Base-by-base conservation (phyloP, 768 basidiomycete species). In the Amanita brunnescens region DNA sequence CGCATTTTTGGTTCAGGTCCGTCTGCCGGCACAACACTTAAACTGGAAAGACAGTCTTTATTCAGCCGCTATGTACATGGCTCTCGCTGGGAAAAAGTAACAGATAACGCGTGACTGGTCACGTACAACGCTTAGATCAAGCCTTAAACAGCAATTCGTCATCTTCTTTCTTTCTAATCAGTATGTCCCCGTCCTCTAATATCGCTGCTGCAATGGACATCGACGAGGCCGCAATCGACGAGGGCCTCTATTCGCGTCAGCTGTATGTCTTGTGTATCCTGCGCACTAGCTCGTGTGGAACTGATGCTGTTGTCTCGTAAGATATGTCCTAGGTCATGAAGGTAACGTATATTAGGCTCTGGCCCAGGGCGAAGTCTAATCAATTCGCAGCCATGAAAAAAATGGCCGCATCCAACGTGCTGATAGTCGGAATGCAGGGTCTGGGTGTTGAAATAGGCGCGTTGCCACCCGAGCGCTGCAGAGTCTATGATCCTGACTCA, bases 261-360 rank as follows among this genome's bases (percentile, higher is more conserved):
- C 71, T 95, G 87, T 91, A 67, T 76, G 90, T 68, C 48, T 47
- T 48, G 44, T 34, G 38, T 43, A 43, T 14, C 57, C 49, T 39
- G 47, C 44, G 40, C 52, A 46, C 47, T 47, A 54, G 54, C 49
- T 58, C 39, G 58, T 42, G 49, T 58, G 47, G n/a, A 12, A 32
- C n/a, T 44, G 41, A 51, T 23, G 21, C 14, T 24, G 32, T 18
- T 14, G 50, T 45, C 51, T 57, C 38, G 42, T 53, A 54, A 89
- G 91, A 58, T 97, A 98, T 66, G 94, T 98, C 8, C 81, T 98
- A 23, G 94, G 94, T 26, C 92, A 97, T 66, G 94, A 97, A 79
- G 94, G 94, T 91, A 44, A 44, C 18, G 34, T 16, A 32, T 24
- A 57, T 56, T 16, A 53, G 21, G 40, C 48, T 10, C 24, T 3